Evolutionary conservation across 2,329 filamentous ascomycete genomes (phyloP), one percentile per base, ranked within the genome.

Genomic region (Sporothrix curviconia): DNA sequence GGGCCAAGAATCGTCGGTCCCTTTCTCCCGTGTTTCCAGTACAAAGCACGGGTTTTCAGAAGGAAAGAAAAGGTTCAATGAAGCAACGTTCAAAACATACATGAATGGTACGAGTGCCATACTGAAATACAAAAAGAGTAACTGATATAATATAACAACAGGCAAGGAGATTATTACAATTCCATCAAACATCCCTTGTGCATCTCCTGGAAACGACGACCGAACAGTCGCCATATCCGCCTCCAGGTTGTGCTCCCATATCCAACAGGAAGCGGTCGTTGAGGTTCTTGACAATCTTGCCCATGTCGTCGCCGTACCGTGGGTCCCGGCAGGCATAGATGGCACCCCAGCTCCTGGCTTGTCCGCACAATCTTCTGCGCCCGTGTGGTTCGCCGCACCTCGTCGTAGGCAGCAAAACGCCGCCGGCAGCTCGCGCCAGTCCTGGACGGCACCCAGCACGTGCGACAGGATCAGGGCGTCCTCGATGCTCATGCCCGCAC

Each of bases 341-440:
- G 14, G 37, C 14, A 11, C 68, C n/a, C 68, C 1, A 66, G 67
- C 42, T 70, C 66, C 42, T 62, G 62, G 52, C 67, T 69, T 7
- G 67, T 69, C n/a, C 49, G 32, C 14, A 69, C 66, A 2, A 69
- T 65, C 47, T 65, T 66, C 56, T 70, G 68, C 3, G 66, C 67
- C 6, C 68, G 62, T 1, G 68, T n/a, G n/a, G n/a, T 67, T n/a
- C 68, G 64, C 34, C 68, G 62, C 11, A 68, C 60, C 6, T 59
- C 47, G 56, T 70, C 67, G 56, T 69, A 70, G 2, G 61, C 62
- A 7, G 59, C 24, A 58, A n/a, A 68, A 68, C 12, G 67, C 67
- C 6, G 28, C 15, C 15, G 22, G 19, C 1, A 56, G 43, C 2
- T 56, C 53, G 15, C 39, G 19, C 32, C 28, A 37, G 2, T 12